A percentile compares a stretch with the other conserved stretches of the same genome.
Evolutionary conservation across 352 stramenopile species (phyloP).

Genomic region (Phytopythium litorale): DNA sequence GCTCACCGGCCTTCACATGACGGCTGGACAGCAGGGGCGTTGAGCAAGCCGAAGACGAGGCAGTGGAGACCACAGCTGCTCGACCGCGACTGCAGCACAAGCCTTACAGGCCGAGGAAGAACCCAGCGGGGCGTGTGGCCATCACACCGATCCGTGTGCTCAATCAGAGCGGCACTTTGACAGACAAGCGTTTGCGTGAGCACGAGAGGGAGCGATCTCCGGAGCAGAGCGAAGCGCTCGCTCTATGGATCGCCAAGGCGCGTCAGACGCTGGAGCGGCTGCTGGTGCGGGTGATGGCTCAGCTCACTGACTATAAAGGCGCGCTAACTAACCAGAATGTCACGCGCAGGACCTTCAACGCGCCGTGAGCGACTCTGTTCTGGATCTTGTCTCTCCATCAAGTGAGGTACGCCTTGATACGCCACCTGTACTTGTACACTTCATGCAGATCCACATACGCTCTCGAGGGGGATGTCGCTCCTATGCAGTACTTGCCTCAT

Average conservation of each 20-base stretch:
- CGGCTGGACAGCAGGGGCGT: too few relatives aligned
- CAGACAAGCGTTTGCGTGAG: background rate
- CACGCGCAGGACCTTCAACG: conserved; percentile 3
- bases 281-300: conserved; percentile 5
- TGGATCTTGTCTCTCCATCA: background rate
- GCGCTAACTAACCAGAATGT: background rate
- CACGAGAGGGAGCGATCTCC: background rate
- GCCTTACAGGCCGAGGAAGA: background rate
- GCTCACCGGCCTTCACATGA: too few relatives aligned
- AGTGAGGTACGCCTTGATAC: background rate
- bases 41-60: background rate
- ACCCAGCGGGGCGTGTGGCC: background rate
- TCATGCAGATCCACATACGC: background rate
- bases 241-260: conserved; percentile 3
- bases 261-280: conserved; percentile 4
- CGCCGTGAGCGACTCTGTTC: background rate
- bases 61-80: background rate
- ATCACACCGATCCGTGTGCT: too few relatives aligned
- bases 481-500: background rate
- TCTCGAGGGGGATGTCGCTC: background rate
- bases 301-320: background rate
- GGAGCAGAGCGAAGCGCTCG: background rate
- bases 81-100: background rate
- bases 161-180: background rate
- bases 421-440: background rate